Conservation (phyloP, 129 eudicot genomes). For the Saposhnikovia divaricata region DNA sequence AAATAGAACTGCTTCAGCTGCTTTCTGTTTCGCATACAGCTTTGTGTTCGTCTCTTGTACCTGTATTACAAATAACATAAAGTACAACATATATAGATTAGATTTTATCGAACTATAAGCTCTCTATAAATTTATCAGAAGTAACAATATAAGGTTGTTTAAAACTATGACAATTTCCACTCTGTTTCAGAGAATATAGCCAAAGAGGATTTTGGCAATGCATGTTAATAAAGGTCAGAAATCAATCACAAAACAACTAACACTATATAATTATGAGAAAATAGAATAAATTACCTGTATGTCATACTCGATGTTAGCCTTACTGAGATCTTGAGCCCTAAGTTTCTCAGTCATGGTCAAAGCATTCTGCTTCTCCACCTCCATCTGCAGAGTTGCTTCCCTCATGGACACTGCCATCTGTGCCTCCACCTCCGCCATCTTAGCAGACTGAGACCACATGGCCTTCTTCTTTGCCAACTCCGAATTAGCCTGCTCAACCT, state of each 20-base stretch:
- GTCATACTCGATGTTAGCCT: constrained; percentile 21
- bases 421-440: constrained; percentile 15
- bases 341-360: constrained; percentile 19
- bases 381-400: constrained; percentile 16
- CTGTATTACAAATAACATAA: background rate
- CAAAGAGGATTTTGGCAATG: too few species aligned
- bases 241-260: too few species aligned
- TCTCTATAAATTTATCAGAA: too few species aligned
- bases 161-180: too few species aligned
- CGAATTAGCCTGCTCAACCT: background rate
- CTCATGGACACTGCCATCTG: constrained; percentile 5
- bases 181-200: too few species aligned
- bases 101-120: too few species aligned
- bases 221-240: too few species aligned
- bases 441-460: constrained; percentile 14
- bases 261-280: too few species aligned
- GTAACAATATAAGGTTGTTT: too few species aligned
- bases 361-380: constrained; percentile 21
- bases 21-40: constrained; percentile 22
- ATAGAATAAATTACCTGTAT: background rate
- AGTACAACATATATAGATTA: too few species aligned
- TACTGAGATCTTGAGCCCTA: constrained; percentile 16
- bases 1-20: constrained; percentile 24
- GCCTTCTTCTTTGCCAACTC: constrained; percentile 15
- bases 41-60: constrained; percentile 31